Evolutionary conservation across 306 rosid species (phyloP), one percentile per base, ranked within the genome.

Genomic region (Parietaria judaica): DNA sequence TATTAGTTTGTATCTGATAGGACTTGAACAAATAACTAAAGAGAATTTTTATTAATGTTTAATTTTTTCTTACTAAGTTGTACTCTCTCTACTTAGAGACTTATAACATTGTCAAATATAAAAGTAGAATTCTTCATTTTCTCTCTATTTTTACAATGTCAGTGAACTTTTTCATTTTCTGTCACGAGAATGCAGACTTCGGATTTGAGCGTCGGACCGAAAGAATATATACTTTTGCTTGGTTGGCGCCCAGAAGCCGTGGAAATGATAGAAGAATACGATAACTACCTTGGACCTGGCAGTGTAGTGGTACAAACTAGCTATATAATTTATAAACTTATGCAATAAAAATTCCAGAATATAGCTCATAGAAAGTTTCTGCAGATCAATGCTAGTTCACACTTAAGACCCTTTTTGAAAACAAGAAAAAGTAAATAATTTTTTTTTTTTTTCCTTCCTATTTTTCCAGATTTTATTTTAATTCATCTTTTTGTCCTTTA

Each of bases 271-370:
- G 80, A 79, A 83, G 99, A 92, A 79, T 92, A 92, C 68, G 95
- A 92, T 71, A 92, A 82, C 61, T 92, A 92, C 80, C 96, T 92
- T 71, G 99, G 99, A 72, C 95, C 96, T 54, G 99, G 94, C 65
- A 92, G 99, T 64, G 79, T 79, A 53, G 60, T 92, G 99, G 99
- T 92, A 56, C 17, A n/a, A 11, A 56, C 31, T 23, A 23, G 7
- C 34, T 56, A 83, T 71, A 83, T 54, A 35, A 35, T 8, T 35
- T 56, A 83, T 70, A 84, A 57, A 49, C 61, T 61, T 61, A 14
- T 63, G 37, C 67, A 23, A 23, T 23, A 23, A 23, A 23, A 23
- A 41, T 41, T 41, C 45, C 45, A 5, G 45, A 5, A 41, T 41
- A 5, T 41, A 41, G 6, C 45, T 41, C 45, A 41, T 41, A 41